phyloP scores from a whole-genome alignment of 192 early-diverging fungal species.

The Coemansia erecta region DNA sequence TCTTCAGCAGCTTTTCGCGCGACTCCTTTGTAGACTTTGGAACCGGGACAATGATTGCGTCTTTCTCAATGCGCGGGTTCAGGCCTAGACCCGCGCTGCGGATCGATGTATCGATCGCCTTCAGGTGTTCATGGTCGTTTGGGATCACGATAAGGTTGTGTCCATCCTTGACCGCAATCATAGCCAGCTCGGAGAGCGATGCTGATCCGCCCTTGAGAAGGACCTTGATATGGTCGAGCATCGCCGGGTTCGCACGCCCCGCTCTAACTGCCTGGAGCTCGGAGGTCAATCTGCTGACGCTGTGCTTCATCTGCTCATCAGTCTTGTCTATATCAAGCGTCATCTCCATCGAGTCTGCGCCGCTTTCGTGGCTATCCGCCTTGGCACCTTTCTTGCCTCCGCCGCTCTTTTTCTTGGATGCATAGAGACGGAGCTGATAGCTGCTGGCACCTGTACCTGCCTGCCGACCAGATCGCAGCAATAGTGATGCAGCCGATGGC shows the following conservation, averaged over 20 bases:
- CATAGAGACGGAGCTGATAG: conserved; percentile 24
- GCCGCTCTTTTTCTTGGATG: conserved; percentile 41
- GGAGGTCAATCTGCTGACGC: conserved; percentile 59
- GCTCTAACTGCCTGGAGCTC: conserved; percentile 64
- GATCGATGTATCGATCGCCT: conserved; percentile 72
- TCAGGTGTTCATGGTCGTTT: conserved; percentile 67
- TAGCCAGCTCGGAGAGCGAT: conserved; percentile 64
- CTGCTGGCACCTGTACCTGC: conserved; percentile 3
- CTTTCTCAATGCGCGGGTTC: conserved; percentile 74
- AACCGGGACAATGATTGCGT: conserved; percentile 71
- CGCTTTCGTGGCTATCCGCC: conserved; percentile 22
- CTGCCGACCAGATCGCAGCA: not conserved
- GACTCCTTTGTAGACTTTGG: conserved; percentile 82
- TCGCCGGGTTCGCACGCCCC: conserved; percentile 73
- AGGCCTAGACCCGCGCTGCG: conserved; percentile 73
- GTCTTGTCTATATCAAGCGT: conserved; percentile 61
- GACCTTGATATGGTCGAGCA: conserved; percentile 72
- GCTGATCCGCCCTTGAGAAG: conserved; percentile 56
- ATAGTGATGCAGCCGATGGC: not conserved
- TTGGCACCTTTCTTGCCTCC: conserved; percentile 25
- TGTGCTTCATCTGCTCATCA: conserved; percentile 58
- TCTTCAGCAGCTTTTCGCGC: conserved; percentile 68
- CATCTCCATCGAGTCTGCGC: conserved; percentile 25
- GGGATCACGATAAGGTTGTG: conserved; percentile 77
- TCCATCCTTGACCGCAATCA: conserved; percentile 79